Base-by-base conservation (phyloP, 495 filamentous ascomycete species). In the Parachaetomium inaequale region DNA sequence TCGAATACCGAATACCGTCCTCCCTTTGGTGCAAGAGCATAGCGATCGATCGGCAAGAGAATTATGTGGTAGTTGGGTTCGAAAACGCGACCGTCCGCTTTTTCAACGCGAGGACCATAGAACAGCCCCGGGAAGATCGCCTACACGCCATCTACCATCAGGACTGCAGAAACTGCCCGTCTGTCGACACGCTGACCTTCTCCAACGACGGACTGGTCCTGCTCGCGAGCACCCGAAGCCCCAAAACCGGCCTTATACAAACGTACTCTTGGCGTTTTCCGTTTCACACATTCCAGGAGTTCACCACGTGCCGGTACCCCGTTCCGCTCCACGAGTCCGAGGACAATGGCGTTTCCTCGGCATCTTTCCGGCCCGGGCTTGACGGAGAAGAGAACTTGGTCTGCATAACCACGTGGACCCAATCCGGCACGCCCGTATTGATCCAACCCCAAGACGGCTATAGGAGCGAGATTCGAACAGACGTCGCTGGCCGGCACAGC, bases 341-440 rank as follows among this genome's bases (percentile, higher is more conserved):
- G 63, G 74, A 76, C 56, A 72, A 72, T 36, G 74, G 74, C 11
- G 53, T 75, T 1, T 66, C 71, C 0, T 68, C 72, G 6, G 72
- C 68, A 1, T 70, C 72, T 17, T 71, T 70, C 45, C 67, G 72
- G 1, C 62, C 71, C 4, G 69, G 65, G 5, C 5, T 21, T 31
- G 55, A 70, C 17, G 68, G 55, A 12, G 68, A 73, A 36, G 69
- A 72, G 4, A 66, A 66, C 43, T 45, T 76, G 11, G 58, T 76
- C 36, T 76, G 74, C 52, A 61, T 76, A 17, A 74, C 66, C 4
- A 75, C 72, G 1, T 76, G 74, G 74, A 76, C 74, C 4, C 74
- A 75, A 40, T 75, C 69, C 8, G 74, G 74, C 2, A 68, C 62
- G 14, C 74, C 74, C 3, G 42, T 76, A 3, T 62, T 76, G 3